phyloP scores from a whole-genome alignment of 2,329 filamentous ascomycete species.

The Ascochyta clinopodiicola region DNA sequence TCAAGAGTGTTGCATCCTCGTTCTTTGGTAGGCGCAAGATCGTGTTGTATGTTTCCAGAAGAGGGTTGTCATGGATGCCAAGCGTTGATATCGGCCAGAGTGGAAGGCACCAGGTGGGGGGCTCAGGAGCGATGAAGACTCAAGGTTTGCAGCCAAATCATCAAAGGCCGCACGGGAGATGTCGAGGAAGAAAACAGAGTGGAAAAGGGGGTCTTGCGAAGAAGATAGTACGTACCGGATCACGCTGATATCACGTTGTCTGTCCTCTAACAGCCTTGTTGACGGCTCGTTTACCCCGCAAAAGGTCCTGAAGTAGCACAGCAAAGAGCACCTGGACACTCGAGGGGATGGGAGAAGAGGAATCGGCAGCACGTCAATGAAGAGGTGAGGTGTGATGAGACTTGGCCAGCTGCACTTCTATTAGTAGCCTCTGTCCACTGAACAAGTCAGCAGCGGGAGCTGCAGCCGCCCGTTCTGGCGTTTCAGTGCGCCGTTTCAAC shows the following conservation, averaged over 20 bases:
- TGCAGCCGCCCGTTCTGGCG: conserved; percentile 44
- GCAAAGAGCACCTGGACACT: conserved; percentile 12
- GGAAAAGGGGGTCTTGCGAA: not conserved
- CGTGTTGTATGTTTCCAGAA: not conserved
- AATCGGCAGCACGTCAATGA: conserved; percentile 22
- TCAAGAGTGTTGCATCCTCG: not conserved
- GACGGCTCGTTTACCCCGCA: conserved; percentile 9
- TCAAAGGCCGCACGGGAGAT: not conserved
- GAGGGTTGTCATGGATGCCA: not conserved
- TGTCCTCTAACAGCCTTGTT: not conserved
- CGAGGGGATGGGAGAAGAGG: conserved; percentile 12
- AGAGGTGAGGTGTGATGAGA: conserved; percentile 27
- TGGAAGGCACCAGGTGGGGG: not conserved
- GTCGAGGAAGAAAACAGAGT: not conserved
- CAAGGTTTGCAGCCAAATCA: not conserved
- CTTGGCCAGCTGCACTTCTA: conserved; percentile 27
- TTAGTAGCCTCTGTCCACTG: conserved; percentile 25
- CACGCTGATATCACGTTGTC: not conserved
- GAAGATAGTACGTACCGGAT: conserved; percentile 8
- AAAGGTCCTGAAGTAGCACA: conserved; percentile 14
- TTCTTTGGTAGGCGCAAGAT: not conserved
- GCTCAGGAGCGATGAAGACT: not conserved
- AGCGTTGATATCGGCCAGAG: not conserved
- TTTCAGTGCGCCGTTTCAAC: conserved; percentile 48
- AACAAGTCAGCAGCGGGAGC: conserved; percentile 35